Evolutionary conservation across 495 filamentous ascomycete species (phyloP), one percentile per base, ranked within the genome.

Genomic region (Polyplosphaeria fusca): DNA sequence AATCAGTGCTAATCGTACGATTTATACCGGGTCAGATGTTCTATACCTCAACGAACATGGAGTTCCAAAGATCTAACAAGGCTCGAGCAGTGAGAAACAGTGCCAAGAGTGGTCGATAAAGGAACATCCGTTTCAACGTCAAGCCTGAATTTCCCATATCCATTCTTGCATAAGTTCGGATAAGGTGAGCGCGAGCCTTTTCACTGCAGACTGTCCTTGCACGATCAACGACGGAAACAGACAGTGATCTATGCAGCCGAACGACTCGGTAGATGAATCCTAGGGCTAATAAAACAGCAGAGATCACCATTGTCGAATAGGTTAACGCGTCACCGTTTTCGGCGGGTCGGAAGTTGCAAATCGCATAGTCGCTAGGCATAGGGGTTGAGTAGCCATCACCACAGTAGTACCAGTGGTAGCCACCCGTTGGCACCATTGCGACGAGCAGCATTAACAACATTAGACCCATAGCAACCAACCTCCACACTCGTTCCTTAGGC

Each of bases 341-440:
- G n/a, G n/a, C n/a, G n/a, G n/a, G n/a, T n/a, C n/a, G n/a, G n/a
- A n/a, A n/a, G n/a, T n/a, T n/a, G n/a, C n/a, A n/a, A n/a, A n/a
- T n/a, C n/a, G n/a, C n/a, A n/a, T n/a, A n/a, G n/a, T n/a, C n/a
- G n/a, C n/a, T n/a, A n/a, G n/a, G n/a, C n/a, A n/a, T n/a, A n/a
- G n/a, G n/a, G n/a, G n/a, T n/a, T n/a, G n/a, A n/a, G n/a, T n/a
- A n/a, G n/a, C n/a, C n/a, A n/a, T n/a, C n/a, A n/a, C n/a, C n/a
- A n/a, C n/a, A n/a, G n/a, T n/a, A n/a, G n/a, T n/a, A n/a, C n/a
- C n/a, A n/a, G n/a, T n/a, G n/a, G n/a, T n/a, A n/a, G n/a, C n/a
- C n/a, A 14, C 47, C 47, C 24, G 47, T 50, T 14, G 47, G 26
- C 16, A 38, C 25, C 47, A 38, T 12, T 18, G 47, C 47, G 30